Conservation (phyloP, 768 basidiomycete genomes). For the Rhodocollybia butyracea region DNA sequence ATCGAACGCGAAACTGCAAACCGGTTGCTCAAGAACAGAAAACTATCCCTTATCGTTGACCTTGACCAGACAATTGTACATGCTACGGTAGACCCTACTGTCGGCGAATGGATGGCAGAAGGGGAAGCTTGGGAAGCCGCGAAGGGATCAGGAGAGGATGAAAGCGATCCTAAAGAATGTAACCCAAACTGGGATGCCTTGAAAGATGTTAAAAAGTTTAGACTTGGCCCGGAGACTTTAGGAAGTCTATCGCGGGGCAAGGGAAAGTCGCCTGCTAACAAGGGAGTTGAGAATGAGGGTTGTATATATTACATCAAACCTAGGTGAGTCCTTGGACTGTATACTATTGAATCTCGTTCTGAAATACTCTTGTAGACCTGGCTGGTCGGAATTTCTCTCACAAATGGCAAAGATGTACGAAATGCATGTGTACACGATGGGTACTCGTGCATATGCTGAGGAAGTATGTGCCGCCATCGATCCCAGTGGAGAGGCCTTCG, state of each 20-base stretch:
- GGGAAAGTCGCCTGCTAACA: slow-evolving; percentile 40
- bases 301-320: slow-evolving; percentile 99
- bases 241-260: slow-evolving; percentile 40
- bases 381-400: slow-evolving; percentile 76
- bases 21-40: slow-evolving; percentile 69
- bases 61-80: slow-evolving; percentile 99
- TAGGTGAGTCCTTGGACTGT: slow-evolving; percentile 55
- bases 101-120: slow-evolving; percentile 94
- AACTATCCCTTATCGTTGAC: slow-evolving; percentile 94
- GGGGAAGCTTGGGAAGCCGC: slow-evolving; percentile 75
- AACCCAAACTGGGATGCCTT: slow-evolving; percentile 95
- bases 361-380: slow-evolving; percentile 49
- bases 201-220: slow-evolving; percentile 87
- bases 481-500: slow-evolving; percentile 81
- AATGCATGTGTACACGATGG: slow-evolving; percentile 99
- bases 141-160: slow-evolving; percentile 35
- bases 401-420: slow-evolving; percentile 79
- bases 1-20: slow-evolving; percentile 83
- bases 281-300: slow-evolving; percentile 70
- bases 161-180: slow-evolving; percentile 50
- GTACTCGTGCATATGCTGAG: slow-evolving; percentile 94
- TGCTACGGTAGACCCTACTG: slow-evolving; percentile 97
- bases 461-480: slow-evolving; percentile 94
- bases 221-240: slow-evolving; percentile 78
- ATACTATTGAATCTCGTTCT: neutral